These are phyloP conservation scores for Colletotrichum lupini DNA, from an alignment of 2,329 filamentous ascomycete species.

Conservation along the genomic window DNA sequence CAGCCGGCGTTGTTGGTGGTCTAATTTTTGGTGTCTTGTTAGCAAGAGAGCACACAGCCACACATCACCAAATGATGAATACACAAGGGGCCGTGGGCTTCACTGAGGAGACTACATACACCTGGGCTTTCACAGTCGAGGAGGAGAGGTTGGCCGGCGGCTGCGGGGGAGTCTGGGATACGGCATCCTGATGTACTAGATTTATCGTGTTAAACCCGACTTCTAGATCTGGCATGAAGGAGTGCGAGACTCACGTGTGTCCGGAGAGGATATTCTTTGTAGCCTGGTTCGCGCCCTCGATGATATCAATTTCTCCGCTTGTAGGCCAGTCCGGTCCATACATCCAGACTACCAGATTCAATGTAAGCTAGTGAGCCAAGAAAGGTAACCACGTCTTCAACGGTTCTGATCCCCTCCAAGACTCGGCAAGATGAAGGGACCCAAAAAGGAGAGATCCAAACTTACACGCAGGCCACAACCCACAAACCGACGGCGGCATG, in stretches of 20 bases:
- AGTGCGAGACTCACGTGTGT: conserved; percentile 58
- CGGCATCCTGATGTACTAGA: conserved; percentile 42
- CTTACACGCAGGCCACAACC: conserved; percentile 78
- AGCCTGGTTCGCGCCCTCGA: conserved; percentile 76
- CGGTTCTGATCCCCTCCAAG: not conserved
- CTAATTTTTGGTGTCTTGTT: not conserved
- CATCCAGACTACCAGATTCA: conserved; percentile 58
- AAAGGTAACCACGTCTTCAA: not conserved
- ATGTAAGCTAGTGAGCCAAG: not conserved
- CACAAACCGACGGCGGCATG: conserved; percentile 78
- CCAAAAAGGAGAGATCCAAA: conserved; percentile 5
- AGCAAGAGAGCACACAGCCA: not conserved
- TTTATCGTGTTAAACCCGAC: conserved; percentile 36
- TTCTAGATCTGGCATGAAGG: too few species aligned
- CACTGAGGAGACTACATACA: conserved; percentile 7
- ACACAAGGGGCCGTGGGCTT: not conserved
- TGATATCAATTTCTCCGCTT: conserved; percentile 75
- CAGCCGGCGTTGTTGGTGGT: conserved; percentile 55
- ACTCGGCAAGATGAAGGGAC: not conserved
- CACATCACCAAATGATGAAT: not conserved
- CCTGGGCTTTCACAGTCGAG: conserved; percentile 41
- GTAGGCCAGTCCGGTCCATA: conserved; percentile 69
- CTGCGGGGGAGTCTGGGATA: conserved; percentile 35
- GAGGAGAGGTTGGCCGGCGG: conserved; percentile 30
- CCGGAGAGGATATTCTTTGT: conserved; percentile 70